phyloP scores from a whole-genome alignment of 768 basidiomycete genomes.

The Auricularia heimuer region DNA sequence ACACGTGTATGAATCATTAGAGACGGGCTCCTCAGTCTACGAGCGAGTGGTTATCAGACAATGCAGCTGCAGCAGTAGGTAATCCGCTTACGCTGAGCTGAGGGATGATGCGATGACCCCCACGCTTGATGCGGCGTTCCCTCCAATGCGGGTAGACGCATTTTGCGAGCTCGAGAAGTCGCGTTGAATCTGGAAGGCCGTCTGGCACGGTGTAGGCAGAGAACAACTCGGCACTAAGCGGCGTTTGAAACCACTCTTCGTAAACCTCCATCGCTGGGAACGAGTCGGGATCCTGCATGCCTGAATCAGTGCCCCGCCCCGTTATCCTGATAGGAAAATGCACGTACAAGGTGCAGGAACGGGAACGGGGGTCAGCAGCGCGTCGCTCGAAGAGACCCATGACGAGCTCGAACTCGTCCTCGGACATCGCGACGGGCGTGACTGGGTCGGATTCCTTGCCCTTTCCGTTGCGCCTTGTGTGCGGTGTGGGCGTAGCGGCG shows the following conservation, averaged over 20 bases:
- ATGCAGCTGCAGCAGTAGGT: background rate
- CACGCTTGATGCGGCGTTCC: conserved; percentile 67
- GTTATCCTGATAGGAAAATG: background rate
- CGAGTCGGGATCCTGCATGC: background rate
- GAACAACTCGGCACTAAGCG: background rate
- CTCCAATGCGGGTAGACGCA: conserved; percentile 84
- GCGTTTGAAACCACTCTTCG: background rate
- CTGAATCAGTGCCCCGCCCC: background rate
- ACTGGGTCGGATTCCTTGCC: conserved; percentile 50
- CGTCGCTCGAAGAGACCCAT: conserved; percentile 92
- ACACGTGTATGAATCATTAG: conserved; percentile 88
- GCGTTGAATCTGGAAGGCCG: background rate
- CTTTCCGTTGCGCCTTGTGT: conserved; percentile 66
- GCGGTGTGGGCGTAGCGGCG: conserved; percentile 54
- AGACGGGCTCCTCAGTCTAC: conserved; percentile 68
- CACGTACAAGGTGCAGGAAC: conserved; percentile 78
- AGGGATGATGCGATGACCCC: conserved; percentile 81
- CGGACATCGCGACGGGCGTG: conserved; percentile 47
- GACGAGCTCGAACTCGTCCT: conserved; percentile 90
- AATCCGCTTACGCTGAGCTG: conserved; percentile 61
- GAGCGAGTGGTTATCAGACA: conserved; percentile 32
- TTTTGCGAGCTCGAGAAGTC: conserved; percentile 58
- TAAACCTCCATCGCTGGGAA: conserved; percentile 1
- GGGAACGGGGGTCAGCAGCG: conserved; percentile 77
- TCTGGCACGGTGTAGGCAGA: background rate